phyloP scores from a whole-genome alignment of 2,329 filamentous ascomycete genomes.

The Colletotrichum plurivorum region DNA sequence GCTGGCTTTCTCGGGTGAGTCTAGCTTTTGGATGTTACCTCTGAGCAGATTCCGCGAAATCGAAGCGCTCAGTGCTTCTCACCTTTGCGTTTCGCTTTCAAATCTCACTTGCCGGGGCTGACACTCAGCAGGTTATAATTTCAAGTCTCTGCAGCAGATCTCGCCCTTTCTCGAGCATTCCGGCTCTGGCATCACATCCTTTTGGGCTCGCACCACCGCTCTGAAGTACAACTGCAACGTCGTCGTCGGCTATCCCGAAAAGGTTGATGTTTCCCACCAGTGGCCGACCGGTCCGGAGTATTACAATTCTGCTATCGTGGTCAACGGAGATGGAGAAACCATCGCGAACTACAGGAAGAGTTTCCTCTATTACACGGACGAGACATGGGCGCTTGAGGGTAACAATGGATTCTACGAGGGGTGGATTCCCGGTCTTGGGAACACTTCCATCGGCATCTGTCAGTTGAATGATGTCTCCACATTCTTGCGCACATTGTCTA shows the following conservation, averaged over 20 bases:
- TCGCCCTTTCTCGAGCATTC: conserved; percentile 77
- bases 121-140: conserved; percentile 74
- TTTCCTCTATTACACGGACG: conserved; percentile 69
- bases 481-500: no score
- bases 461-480: no score
- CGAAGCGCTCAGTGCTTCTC: no score
- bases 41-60: no score
- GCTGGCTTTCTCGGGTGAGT: conserved; percentile 79
- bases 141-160: conserved; percentile 78
- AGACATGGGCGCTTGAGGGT: conserved; percentile 70
- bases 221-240: conserved; percentile 77
- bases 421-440: conserved; percentile 58
- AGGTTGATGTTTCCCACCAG: conserved; percentile 63
- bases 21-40: no score
- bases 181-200: conserved; percentile 74
- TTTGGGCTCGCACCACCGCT: conserved; percentile 80
- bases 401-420: conserved; percentile 60
- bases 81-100: no score
- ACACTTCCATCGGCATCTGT: conserved; percentile 69
- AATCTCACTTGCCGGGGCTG: neutral
- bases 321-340: conserved; percentile 72
- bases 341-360: conserved; percentile 74
- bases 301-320: conserved; percentile 68
- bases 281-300: conserved; percentile 69
- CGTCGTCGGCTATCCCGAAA: conserved; percentile 82